phyloP scores from a whole-genome alignment of 2,329 filamentous ascomycete genomes.

The Pseudogymnoascus verrucosus region DNA sequence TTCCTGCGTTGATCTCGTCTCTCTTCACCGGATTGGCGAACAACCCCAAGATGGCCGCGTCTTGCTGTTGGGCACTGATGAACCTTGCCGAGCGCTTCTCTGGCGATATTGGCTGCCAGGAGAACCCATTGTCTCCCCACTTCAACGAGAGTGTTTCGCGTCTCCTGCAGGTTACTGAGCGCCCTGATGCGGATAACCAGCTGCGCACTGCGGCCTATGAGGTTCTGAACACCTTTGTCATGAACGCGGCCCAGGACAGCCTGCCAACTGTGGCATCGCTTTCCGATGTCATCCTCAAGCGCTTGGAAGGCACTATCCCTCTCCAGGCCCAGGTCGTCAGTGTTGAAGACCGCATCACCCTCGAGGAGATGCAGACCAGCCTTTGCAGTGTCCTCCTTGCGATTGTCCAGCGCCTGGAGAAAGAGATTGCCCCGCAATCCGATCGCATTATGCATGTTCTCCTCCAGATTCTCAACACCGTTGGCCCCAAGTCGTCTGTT shows the following conservation, averaged over 20 bases:
- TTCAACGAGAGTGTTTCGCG: slow-evolving; percentile 88
- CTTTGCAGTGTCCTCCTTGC: slow-evolving; percentile 84
- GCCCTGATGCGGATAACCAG: slow-evolving; percentile 73
- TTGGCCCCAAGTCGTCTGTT: slow-evolving; percentile 82
- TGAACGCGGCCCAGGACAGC: slow-evolving; percentile 82
- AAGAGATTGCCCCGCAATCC: slow-evolving; percentile 80
- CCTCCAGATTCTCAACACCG: slow-evolving; percentile 68
- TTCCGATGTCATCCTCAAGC: slow-evolving; percentile 81
- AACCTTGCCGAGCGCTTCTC: slow-evolving; percentile 95
- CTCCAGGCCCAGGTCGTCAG: slow-evolving; percentile 92
- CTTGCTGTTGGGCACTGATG: slow-evolving; percentile 98
- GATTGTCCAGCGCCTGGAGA: slow-evolving; percentile 84
- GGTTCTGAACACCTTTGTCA: slow-evolving; percentile 89
- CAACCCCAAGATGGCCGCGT: slow-evolving; percentile 93
- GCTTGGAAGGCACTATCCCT: slow-evolving; percentile 80
- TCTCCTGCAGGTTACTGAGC: slow-evolving; percentile 77
- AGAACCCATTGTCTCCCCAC: slow-evolving; percentile 81
- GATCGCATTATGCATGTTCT: slow-evolving; percentile 90
- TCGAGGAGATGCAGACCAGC: slow-evolving; percentile 97
- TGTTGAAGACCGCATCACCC: slow-evolving; percentile 88
- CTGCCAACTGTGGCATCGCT: slow-evolving; percentile 71
- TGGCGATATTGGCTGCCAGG: slow-evolving; percentile 66
- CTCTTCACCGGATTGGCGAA: slow-evolving; percentile 85
- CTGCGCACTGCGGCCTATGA: slow-evolving; percentile 95
- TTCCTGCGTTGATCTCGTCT: slow-evolving; percentile 77